Evolutionary conservation across 2,329 filamentous ascomycete species (phyloP), one percentile per base, ranked within the genome.

Genomic region (Apiospora kogelbergensis): DNA sequence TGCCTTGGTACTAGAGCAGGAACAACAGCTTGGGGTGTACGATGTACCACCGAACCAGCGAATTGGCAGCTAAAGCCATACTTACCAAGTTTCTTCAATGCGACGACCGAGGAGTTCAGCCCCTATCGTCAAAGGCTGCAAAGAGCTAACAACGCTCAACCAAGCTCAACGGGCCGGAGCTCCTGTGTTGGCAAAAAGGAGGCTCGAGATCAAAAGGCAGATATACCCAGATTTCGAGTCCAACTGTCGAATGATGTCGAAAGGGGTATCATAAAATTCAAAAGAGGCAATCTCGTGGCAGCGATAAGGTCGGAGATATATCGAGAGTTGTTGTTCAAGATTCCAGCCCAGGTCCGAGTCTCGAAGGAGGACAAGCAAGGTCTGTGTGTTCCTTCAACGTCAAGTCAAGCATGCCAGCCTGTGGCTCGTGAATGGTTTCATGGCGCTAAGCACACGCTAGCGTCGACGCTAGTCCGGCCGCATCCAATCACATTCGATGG

Each of bases 381-480:
- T 57, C 48, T 13, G 20, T 45, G 44, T 41, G 5, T 41, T 3
- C n/a, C 48, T 57, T 57, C 15, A 20, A 57, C 26, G n/a, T 48
- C 40, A 40, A 40, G 37, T 11, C 20, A 20, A n/a, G 30, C 26
- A 60, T 37, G 26, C 37, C 20, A 37, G 53, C 30, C 33, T 60
- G 53, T 60, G 53, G 53, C 53, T 37, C 53, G 53, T 60, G 53
- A 37, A 60, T 37, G 53, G 53, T 60, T 60, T 60, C 53, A 60
- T 22, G 17, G 26, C 53, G 53, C 53, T 60, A 60, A 37, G 11
- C 30, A 6, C 30, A 37, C 17, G 30, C 30, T 60, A 60, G 30
- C 53, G 48, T 57, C 46, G 1, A 24, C 48, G 48, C 53, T 60
- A 60, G 30, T n/a, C 53, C 53, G 1, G 6, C 37, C 30, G 17